Evolutionary conservation across 495 filamentous ascomycete species (phyloP).

Genomic region (Aspergillus funiculosus): DNA sequence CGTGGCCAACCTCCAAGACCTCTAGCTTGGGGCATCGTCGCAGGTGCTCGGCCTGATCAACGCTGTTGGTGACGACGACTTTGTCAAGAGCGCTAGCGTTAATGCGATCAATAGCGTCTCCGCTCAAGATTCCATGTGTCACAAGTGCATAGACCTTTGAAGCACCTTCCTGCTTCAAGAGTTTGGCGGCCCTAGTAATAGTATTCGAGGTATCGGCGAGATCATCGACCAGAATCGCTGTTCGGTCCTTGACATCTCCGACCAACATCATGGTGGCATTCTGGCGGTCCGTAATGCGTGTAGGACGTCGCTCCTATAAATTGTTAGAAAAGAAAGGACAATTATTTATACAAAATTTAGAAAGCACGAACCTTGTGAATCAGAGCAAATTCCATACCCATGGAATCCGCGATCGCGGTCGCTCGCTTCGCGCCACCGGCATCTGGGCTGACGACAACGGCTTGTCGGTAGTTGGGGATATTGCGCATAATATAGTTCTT

Average conservation of each 20-base stretch:
- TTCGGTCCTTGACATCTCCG: constrained; percentile 73
- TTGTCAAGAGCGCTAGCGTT: constrained; percentile 85
- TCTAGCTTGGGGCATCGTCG: constrained; percentile 76
- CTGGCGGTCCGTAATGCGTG: constrained; percentile 83
- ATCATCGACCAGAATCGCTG: constrained; percentile 88
- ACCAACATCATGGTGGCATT: constrained; percentile 99
- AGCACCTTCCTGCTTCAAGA: constrained; percentile 90
- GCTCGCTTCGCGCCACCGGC: constrained; percentile 95
- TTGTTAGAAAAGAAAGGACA: constrained; percentile 19
- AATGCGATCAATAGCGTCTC: constrained; percentile 90
- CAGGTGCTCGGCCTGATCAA: constrained; percentile 79
- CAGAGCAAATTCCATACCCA: constrained; percentile 89
- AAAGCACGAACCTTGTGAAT: constrained; percentile 82
- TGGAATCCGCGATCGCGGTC: constrained; percentile 89
- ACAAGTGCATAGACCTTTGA: constrained; percentile 81
- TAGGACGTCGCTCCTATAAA: constrained; percentile 86
- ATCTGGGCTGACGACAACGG: constrained; percentile 92
- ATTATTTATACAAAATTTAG: no score
- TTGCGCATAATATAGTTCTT: constrained; percentile 84
- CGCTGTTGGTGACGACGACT: constrained; percentile 89
- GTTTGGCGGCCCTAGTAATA: constrained; percentile 92
- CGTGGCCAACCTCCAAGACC: constrained; percentile 81
- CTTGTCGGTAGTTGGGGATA: constrained; percentile 80
- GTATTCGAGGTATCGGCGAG: constrained; percentile 94
- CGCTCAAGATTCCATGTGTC: constrained; percentile 90